Evolutionary conservation across 2,329 filamentous ascomycete species (phyloP), one percentile per base, ranked within the genome.

Genomic region (Didymella pomorum): DNA sequence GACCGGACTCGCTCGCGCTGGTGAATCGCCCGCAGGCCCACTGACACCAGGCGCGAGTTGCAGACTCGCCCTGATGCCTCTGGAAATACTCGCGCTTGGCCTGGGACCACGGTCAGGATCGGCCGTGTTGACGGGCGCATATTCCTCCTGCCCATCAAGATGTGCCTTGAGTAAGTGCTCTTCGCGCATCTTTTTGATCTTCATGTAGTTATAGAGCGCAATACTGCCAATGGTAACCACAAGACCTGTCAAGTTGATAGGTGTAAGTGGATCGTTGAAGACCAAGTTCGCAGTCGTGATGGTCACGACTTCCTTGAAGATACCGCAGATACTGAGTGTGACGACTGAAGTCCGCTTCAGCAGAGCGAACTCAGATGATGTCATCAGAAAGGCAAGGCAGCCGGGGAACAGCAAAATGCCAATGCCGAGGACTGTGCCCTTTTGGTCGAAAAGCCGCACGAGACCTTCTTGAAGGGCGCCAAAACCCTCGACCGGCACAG

Each of bases 251-350:
- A 97, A 81, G 76, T 99, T 99, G 80, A 99, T 87, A 0, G 89
- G 82, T 0, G 93, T 97, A 44, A 99, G 85, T 47, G 85, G 86
- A 74, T 99, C 95, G 69, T 95, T 86, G 80, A 97, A 99, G 4
- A 97, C 87, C 26, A 96, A 76, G 9, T 92, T 90, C 0, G 94
- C 94, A 0, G 92, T 93, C 39, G 87, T 89, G 71, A 99, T 98
- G 14, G 95, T 99, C 54, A 99, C 89, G 39, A 98, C 95, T 80
- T 99, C 95, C 77, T 99, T 99, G 83, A 99, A 98, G 62, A 99
- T 98, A 61, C 95, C 95, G 62, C 93, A 96, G 68, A 99, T 97
- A 50, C 91, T 96, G 44, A 99, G 84, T 0, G 95, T 98, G 50
- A 99, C 95, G 52, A 99, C 95, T 1, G 91, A 96, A 0, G 94